These are phyloP conservation scores for Puccinia hordei DNA, from an alignment of 1,284 basidiomycete genomes.

Conservation along the genomic window DNA sequence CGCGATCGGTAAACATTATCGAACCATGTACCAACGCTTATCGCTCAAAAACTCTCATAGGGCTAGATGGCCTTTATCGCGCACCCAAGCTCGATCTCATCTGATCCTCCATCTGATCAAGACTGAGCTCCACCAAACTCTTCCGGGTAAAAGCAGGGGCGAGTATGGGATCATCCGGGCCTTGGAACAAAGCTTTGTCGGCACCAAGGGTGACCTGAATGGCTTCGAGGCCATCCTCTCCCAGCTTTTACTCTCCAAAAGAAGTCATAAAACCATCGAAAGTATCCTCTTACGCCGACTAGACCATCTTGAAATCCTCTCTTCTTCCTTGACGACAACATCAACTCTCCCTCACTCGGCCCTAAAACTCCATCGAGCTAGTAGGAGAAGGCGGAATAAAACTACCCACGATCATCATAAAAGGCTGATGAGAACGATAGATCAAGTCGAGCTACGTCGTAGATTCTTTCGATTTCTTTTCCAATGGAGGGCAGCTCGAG, in stretches of 20 bases:
- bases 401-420: too few species aligned
- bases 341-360: too few species aligned
- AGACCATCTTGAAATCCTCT: not conserved
- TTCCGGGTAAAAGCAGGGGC: not conserved
- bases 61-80: not conserved
- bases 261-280: not conserved
- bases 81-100: not conserved
- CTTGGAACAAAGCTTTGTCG: not conserved
- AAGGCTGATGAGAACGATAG: too few species aligned
- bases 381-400: too few species aligned
- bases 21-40: not conserved
- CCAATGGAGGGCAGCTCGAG: not conserved
- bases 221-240: not conserved
- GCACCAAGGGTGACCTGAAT: not conserved
- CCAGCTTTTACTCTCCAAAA: not conserved
- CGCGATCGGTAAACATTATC: conserved; percentile 14
- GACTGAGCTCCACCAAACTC: not conserved
- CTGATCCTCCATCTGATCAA: not conserved
- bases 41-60: not conserved
- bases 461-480: not conserved
- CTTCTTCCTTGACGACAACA: too few species aligned
- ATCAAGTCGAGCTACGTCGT: not conserved
- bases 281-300: not conserved
- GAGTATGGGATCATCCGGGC: not conserved
- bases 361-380: not conserved